Base-by-base conservation (phyloP, 345 rosid genomes). In the Salix brachista region DNA sequence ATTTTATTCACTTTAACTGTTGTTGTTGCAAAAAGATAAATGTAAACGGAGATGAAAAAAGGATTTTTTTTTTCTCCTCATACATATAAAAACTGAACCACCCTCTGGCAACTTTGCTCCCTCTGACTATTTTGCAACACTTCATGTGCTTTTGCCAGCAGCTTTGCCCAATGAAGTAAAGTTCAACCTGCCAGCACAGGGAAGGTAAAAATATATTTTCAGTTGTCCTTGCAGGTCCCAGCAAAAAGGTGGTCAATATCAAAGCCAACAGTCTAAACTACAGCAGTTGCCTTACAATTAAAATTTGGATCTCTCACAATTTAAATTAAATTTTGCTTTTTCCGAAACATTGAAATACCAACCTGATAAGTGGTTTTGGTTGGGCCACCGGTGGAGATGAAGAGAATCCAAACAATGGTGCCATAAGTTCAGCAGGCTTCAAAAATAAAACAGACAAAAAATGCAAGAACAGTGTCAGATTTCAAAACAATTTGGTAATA, bases 361-460 rank as follows among this genome's bases (percentile, higher is more conserved):
- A 90, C 99, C 96, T 89, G 71, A 96, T 93, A 52, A 91, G 81
- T 12, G 98, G 99, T 80, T 91, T 96, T 60, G 84, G 72, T 79
- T 81, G 91, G 34, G 81, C 85, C 39, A 79, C 77, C 25, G 92
- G 84, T 7, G 88, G 85, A 67, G 85, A 61, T 60, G 90, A 70
- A 41, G 79, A 75, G 18, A 76, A 65, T 71, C 60, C 88, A 0
- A 78, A 64, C 21, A 67, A 72, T 18, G 84, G 86, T 48, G 78
- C 87, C 34, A 75, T 54, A 73, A 89, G 92, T 78, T 91, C 97
- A 9, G 75, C 68, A 80, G 88, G 87, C 99, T 96, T 78, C 23
- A 60, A 37, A 16, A 32, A 71, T 64, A 70, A 78, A 81, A 79
- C 65, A 62, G 8, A 58, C 46, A 75, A 67, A 41, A 54, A 69